Evolutionary conservation across 2,329 filamentous ascomycete species (phyloP).

Genomic region (Penicillium sp.): DNA sequence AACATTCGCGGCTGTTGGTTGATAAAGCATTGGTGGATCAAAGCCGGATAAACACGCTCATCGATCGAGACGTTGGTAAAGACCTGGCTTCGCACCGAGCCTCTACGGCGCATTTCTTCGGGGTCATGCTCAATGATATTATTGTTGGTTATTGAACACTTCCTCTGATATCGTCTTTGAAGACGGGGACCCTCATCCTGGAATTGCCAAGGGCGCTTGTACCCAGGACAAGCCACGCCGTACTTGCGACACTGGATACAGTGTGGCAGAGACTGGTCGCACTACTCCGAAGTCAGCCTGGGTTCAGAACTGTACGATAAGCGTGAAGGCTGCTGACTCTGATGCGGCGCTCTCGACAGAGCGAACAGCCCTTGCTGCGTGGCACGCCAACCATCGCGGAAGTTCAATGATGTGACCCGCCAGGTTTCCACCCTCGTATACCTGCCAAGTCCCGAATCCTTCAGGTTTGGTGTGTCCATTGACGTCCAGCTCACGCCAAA

Average conservation of each 20-base stretch:
- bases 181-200: constrained; percentile 9
- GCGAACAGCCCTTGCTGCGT: constrained; percentile 9
- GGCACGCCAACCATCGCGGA: constrained; percentile 6
- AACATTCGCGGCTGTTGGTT: constrained; percentile 4
- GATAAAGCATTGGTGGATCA: constrained; percentile 5
- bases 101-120: not conserved
- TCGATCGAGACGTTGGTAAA: constrained; percentile 2
- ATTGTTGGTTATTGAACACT: not conserved
- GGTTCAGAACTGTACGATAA: not conserved
- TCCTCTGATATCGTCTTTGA: constrained; percentile 2
- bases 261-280: constrained; percentile 6
- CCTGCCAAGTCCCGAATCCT: not conserved
- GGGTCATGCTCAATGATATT: not conserved
- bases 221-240: constrained; percentile 5
- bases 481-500: not conserved
- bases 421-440: not conserved
- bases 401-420: not conserved
- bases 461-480: not conserved
- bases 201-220: constrained; percentile 6
- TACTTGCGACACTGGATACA: constrained; percentile 6
- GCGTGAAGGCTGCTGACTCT: not conserved
- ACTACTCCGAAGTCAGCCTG: constrained; percentile 3
- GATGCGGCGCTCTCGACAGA: constrained; percentile 9
- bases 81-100: not conserved
- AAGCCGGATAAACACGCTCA: constrained; percentile 5